A percentile compares a stretch with the other conserved stretches of the same genome.
Conservation (phyloP, 345 rosid species). For the Hypericum androsaemum region DNA sequence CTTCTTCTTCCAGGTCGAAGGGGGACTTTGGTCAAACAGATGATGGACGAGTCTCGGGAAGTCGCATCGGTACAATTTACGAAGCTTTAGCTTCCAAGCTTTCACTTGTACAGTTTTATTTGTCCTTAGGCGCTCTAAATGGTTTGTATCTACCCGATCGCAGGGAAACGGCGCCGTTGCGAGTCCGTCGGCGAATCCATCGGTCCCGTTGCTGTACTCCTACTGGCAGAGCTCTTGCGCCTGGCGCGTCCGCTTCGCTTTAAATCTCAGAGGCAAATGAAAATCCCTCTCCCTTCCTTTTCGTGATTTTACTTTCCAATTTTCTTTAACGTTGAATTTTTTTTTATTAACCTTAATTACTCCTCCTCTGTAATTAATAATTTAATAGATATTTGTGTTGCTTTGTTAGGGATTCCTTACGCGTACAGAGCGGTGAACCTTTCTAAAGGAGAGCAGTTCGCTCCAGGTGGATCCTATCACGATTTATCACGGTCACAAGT, state of each 20-base stretch:
- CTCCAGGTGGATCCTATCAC: constrained; percentile 23
- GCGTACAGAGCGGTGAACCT: constrained; percentile 41
- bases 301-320: neutral
- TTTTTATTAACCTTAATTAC: neutral
- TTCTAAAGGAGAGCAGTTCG: constrained; percentile 33
- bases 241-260: constrained; percentile 60
- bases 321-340: too few relatives aligned
- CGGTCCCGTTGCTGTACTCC: constrained; percentile 31
- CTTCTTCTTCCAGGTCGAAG: too few relatives aligned
- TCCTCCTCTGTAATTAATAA: neutral
- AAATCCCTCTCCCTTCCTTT: neutral
- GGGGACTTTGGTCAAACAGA: too few relatives aligned
- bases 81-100: too few relatives aligned
- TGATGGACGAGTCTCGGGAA: too few relatives aligned
- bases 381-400: neutral
- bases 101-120: too few relatives aligned
- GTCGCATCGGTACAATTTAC: too few relatives aligned
- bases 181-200: neutral
- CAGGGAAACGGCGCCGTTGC: too few relatives aligned
- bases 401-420: constrained; percentile 32
- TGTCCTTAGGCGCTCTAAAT: too few relatives aligned
- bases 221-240: constrained; percentile 56
- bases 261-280: constrained; percentile 36
- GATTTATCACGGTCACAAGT: neutral
- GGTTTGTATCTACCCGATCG: too few relatives aligned